Evolutionary conservation across 441 rosid species (phyloP).

Genomic region (Populus hybrid): DNA sequence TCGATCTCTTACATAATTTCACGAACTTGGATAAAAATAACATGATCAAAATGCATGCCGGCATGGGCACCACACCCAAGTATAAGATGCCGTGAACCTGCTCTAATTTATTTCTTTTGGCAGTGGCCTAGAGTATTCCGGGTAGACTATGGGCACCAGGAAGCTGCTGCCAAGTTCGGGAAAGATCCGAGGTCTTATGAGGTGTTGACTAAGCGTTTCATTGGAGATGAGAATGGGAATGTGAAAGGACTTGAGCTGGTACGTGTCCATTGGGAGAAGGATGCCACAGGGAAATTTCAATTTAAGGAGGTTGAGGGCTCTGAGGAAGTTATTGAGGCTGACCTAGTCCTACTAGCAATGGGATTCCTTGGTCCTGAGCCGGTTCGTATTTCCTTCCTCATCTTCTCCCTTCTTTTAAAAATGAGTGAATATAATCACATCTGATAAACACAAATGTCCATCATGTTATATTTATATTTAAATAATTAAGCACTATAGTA

Average conservation of each 20-base stretch:
- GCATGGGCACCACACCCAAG: neutral
- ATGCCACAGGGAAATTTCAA: conserved; percentile 78
- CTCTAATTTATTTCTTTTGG: conserved; percentile 9
- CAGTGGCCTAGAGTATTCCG: conserved; percentile 99
- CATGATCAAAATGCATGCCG: neutral
- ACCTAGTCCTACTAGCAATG: conserved; percentile 93
- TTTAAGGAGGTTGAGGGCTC: conserved; percentile 89
- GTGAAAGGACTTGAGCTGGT: conserved; percentile 90
- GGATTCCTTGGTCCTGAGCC: conserved; percentile 99
- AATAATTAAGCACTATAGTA: too few relatives aligned
- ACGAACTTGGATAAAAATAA: neutral
- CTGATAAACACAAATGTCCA: too few relatives aligned
- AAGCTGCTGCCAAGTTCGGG: conserved; percentile 87
- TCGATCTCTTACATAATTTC: neutral
- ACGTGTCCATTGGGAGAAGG: conserved; percentile 86
- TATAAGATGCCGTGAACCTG: neutral
- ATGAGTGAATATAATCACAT: neutral
- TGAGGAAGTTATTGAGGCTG: conserved; percentile 85
- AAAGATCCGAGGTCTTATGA: conserved; percentile 94
- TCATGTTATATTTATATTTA: too few relatives aligned
- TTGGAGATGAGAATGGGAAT: conserved; percentile 85
- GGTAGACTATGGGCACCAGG: conserved; percentile 97
- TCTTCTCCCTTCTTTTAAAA: neutral
- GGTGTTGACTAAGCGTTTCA: conserved; percentile 84
- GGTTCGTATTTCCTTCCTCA: conserved; percentile 42